Conservation (phyloP, 805 yeast species). For the Myxozyma neotropica region DNA sequence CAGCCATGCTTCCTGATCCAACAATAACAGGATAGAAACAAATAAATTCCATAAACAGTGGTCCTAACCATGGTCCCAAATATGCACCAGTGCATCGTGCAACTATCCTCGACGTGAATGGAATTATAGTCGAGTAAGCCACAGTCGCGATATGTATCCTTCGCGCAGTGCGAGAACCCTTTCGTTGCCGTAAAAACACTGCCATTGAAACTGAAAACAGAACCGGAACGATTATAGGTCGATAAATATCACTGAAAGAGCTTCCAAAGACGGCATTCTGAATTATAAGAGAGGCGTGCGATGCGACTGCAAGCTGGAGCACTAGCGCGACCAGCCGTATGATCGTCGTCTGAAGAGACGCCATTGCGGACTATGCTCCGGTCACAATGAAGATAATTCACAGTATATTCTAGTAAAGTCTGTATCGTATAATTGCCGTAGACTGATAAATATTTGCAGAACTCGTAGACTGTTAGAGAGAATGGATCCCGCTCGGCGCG, state of each 20-base stretch:
- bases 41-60: constrained; percentile 14
- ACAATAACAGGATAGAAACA: constrained; percentile 16
- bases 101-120: constrained; percentile 3
- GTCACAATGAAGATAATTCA: not conserved
- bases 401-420: not conserved
- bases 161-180: not conserved
- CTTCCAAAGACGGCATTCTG: constrained; percentile 23
- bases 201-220: constrained; percentile 8
- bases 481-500: too few species aligned
- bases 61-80: constrained; percentile 24
- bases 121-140: not conserved
- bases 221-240: constrained; percentile 9
- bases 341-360: constrained; percentile 4
- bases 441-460: too few species aligned
- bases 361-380: not conserved
- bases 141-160: constrained; percentile 3
- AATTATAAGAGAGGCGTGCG: constrained; percentile 6
- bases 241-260: constrained; percentile 5
- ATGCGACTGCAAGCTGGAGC: constrained; percentile 16
- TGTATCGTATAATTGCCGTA: too few species aligned
- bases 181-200: not conserved
- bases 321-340: constrained; percentile 9
- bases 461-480: too few species aligned
- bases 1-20: constrained; percentile 12
- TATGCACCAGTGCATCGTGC: not conserved